phyloP scores from a whole-genome alignment of 148 eudicot genomes.

The Chenopodium berlandieri region DNA sequence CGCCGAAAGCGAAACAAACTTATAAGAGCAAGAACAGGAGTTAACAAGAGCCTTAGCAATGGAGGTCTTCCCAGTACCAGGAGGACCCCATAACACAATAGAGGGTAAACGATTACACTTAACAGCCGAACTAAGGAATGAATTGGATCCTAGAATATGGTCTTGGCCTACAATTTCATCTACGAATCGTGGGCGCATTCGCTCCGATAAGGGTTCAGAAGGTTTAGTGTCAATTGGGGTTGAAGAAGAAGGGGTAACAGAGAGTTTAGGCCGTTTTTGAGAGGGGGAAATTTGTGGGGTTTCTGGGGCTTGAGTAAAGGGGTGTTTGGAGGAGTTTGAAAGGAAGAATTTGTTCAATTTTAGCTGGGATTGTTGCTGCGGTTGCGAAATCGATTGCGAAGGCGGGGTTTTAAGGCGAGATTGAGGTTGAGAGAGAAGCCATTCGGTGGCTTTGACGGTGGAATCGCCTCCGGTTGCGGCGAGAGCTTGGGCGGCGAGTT shows the following conservation, averaged over 20 bases:
- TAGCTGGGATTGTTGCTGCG: constrained; percentile 21
- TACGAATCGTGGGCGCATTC: constrained; percentile 69
- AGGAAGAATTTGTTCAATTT: constrained; percentile 34
- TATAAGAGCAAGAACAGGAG: constrained; percentile 31
- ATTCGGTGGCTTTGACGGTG: constrained; percentile 56
- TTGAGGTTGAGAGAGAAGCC: constrained; percentile 49
- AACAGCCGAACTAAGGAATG: constrained; percentile 56
- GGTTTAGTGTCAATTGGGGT: constrained; percentile 9
- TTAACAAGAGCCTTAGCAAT: constrained; percentile 63
- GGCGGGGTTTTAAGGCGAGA: constrained; percentile 16
- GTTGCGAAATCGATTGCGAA: background rate
- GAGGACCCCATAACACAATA: constrained; percentile 85
- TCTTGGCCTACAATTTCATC: constrained; percentile 71
- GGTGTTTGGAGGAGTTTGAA: constrained; percentile 33
- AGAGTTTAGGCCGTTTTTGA: constrained; percentile 36
- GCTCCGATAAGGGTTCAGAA: constrained; percentile 52
- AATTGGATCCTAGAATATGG: constrained; percentile 53
- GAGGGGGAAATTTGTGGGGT: constrained; percentile 28
- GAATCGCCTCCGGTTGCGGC: constrained; percentile 56
- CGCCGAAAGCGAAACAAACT: constrained; percentile 68
- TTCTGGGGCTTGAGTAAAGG: constrained; percentile 12
- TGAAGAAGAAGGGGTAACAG: background rate
- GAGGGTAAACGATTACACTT: constrained; percentile 60
- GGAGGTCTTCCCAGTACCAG: constrained; percentile 95
- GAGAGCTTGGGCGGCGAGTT: constrained; percentile 55